phyloP scores from a whole-genome alignment of 2,329 filamentous ascomycete genomes.

The Talaromyces sp. region DNA sequence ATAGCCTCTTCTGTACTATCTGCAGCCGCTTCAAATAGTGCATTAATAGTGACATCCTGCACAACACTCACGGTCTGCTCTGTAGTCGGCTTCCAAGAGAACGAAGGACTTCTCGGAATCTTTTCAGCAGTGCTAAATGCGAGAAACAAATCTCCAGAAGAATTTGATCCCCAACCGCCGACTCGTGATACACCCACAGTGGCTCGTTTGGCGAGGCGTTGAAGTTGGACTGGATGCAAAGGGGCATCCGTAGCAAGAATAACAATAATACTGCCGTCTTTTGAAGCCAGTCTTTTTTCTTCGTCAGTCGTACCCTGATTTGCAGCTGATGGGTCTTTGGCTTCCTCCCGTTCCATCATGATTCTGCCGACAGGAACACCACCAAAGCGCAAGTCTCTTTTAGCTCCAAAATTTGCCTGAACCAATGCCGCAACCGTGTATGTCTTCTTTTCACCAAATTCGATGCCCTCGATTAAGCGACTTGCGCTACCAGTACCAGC shows the following conservation, averaged over 20 bases:
- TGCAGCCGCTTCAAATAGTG: constrained; percentile 14
- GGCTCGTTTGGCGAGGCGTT: constrained; percentile 15
- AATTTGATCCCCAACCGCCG: constrained; percentile 16
- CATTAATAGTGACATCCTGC: constrained; percentile 17
- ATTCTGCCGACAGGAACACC: constrained; percentile 14
- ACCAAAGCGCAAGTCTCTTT: constrained; percentile 13
- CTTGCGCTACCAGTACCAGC: constrained; percentile 14
- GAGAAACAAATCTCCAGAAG: constrained; percentile 13
- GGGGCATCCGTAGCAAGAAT: constrained; percentile 14
- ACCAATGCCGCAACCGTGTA: constrained; percentile 14
- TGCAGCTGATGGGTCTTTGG: background rate
- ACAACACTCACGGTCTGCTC: constrained; percentile 13
- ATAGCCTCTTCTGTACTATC: constrained; percentile 16
- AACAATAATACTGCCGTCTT: constrained; percentile 16
- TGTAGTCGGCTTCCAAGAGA: constrained; percentile 12
- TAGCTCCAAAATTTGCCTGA: constrained; percentile 15
- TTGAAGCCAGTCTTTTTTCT: constrained; percentile 6
- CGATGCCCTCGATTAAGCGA: constrained; percentile 12
- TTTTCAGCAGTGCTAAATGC: constrained; percentile 14
- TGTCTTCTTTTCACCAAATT: constrained; percentile 3
- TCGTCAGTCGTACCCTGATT: background rate
- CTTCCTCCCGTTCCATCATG: constrained; percentile 12
- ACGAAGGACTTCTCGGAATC: constrained; percentile 8
- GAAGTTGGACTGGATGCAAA: constrained; percentile 12
- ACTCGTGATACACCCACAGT: constrained; percentile 12